These are phyloP conservation scores for Lotmaria passim DNA, from an alignment of 208 protist species.

Conservation along the genomic window DNA sequence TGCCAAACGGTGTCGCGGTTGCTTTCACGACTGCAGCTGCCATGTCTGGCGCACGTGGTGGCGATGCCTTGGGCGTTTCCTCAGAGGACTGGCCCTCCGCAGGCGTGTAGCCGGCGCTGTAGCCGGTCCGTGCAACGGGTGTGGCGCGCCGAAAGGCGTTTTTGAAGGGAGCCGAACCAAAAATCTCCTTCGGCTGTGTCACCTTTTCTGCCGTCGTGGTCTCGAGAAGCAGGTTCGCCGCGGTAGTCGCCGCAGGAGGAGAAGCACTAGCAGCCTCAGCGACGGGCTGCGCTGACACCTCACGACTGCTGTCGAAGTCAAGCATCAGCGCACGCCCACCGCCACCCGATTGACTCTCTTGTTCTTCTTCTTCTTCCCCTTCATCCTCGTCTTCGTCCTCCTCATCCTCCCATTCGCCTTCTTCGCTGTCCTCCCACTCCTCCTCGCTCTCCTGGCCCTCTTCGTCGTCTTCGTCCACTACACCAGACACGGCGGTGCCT, in stretches of 20 bases:
- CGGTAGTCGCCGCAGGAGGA: background rate
- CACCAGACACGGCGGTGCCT: background rate
- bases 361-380: slow-evolving; percentile 1
- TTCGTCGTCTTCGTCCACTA: slow-evolving; percentile 10
- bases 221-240: too few relatives aligned
- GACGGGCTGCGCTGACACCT: background rate
- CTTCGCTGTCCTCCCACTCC: background rate
- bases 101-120: slow-evolving; percentile 26
- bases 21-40: background rate
- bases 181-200: background rate
- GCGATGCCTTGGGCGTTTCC: background rate
- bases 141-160: slow-evolving; percentile 18
- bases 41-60: background rate
- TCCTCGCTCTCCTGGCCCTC: background rate
- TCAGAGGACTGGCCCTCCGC: slow-evolving; percentile 8
- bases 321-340: slow-evolving; percentile 4
- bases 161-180: background rate
- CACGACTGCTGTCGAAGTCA: background rate
- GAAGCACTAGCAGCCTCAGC: background rate
- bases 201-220: too few relatives aligned
- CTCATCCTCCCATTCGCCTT: background rate
- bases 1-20: too few relatives aligned
- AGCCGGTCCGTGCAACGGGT: slow-evolving; percentile 16
- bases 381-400: background rate
- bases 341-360: background rate